Base-by-base conservation (phyloP, 139 green algal species). In the Trebouxia sp. region DNA sequence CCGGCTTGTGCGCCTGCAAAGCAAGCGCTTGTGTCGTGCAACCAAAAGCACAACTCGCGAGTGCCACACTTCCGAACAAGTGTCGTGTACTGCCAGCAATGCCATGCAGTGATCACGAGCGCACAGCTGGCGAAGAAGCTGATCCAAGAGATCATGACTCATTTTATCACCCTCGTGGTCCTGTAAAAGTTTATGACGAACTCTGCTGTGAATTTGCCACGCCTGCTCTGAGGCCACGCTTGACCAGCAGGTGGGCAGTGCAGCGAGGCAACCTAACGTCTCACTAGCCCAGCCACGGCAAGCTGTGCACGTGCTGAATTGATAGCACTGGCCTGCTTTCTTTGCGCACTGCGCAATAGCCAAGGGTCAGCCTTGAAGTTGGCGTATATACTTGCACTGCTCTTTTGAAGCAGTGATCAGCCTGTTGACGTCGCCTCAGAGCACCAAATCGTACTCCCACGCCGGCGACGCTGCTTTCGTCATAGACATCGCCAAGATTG, bases 41-140 rank as follows among this genome's bases (percentile, higher is more conserved):
- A n/a, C n/a, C n/a, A n/a, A n/a, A n/a, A n/a, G n/a, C n/a, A n/a
- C n/a, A n/a, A n/a, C n/a, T n/a, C n/a, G n/a, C 26, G 5, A 65
- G 22, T 65, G n/a, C 24, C 55, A 65, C 55, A 30, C 26, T 65
- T 65, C 35, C 26, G 12, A 35, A 26, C n/a, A 26, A 24, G 17
- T 65, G 24, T 37, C 55, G 55, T n/a, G n/a, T n/a, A n/a, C n/a
- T n/a, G n/a, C n/a, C n/a, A n/a, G n/a, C n/a, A n/a, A 65, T 24
- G 24, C 8, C 53, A 65, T 65, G 53, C 22, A 14, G 53, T 24
- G 8, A 65, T 65, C 35, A 26, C 6, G 26, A 30, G n/a, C 35
- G 55, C 55, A 65, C 26, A 65, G 22, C 55, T 65, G 55, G 55
- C 55, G 35, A 65, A 65, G 55, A 65, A 65, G 26, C 55, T 65